These are phyloP conservation scores for Setomelanomma holmii DNA, from an alignment of 2,329 filamentous ascomycete species.

Conservation along the genomic window DNA sequence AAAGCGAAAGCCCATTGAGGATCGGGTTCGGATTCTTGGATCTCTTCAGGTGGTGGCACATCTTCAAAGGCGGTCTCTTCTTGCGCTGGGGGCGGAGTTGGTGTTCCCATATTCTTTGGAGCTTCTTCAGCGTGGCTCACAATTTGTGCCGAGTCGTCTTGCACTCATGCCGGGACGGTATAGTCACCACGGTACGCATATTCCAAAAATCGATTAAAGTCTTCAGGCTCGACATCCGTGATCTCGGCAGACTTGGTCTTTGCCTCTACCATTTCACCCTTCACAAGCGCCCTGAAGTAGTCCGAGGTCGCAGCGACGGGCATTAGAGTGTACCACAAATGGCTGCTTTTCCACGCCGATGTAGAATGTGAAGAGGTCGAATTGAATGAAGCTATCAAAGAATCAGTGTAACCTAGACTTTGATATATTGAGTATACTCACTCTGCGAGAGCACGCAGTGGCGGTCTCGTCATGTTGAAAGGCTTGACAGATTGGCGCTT, in stretches of 20 bases:
- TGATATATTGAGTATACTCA: neutral
- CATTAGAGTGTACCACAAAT: constrained; percentile 27
- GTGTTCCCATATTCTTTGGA: neutral
- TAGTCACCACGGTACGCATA: constrained; percentile 36
- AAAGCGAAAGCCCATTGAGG: too few species aligned
- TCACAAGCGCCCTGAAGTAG: constrained; percentile 25
- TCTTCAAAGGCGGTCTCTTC: too few species aligned
- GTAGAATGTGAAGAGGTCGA: constrained; percentile 32
- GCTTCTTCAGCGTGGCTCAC: neutral
- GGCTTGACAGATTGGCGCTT: too few species aligned
- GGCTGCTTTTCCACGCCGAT: constrained; percentile 24
- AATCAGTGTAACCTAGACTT: too few species aligned
- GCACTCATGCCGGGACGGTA: constrained; percentile 15
- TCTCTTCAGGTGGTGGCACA: too few species aligned
- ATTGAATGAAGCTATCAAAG: constrained; percentile 22
- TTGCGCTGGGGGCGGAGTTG: neutral
- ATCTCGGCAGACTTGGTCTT: constrained; percentile 19
- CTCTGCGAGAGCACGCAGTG: too few species aligned
- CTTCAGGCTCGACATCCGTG: constrained; percentile 22
- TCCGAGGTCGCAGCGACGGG: constrained; percentile 25
- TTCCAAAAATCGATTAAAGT: constrained; percentile 37
- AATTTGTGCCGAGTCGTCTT: neutral
- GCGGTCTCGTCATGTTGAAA: too few species aligned
- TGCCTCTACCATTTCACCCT: constrained; percentile 30
- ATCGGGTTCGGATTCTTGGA: too few species aligned